These are phyloP conservation scores for Chlamydomonas reinhardtii DNA, from an alignment of 163 green algal genomes.

Conservation along the genomic window DNA sequence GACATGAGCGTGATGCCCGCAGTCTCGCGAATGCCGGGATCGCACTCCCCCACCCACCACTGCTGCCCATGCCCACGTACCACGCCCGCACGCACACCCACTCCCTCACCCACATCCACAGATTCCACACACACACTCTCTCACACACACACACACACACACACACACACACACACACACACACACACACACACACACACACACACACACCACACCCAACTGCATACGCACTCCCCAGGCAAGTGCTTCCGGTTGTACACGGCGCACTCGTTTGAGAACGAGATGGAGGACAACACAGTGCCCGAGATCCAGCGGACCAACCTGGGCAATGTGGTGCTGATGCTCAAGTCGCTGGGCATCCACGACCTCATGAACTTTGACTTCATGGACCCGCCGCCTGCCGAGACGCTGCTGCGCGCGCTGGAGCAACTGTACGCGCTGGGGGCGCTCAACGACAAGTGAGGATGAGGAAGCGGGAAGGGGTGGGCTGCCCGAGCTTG, in stretches of 20 bases:
- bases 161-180: too few species aligned
- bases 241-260: slow-evolving; percentile 99
- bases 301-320: slow-evolving; percentile 98
- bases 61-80: too few species aligned
- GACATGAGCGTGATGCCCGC: too few species aligned
- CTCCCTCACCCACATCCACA: background rate
- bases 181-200: too few species aligned
- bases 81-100: background rate
- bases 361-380: slow-evolving; percentile 99
- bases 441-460: slow-evolving; percentile 94
- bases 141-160: too few species aligned
- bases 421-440: slow-evolving; percentile 95
- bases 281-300: slow-evolving; percentile 96
- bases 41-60: too few species aligned
- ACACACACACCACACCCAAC: too few species aligned
- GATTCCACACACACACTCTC: too few species aligned
- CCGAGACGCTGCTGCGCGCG: slow-evolving; percentile 87
- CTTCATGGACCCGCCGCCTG: slow-evolving; percentile 99
- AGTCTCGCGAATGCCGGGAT: too few species aligned
- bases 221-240: too few species aligned
- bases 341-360: slow-evolving; percentile 94
- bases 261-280: slow-evolving; percentile 91
- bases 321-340: slow-evolving; percentile 93
- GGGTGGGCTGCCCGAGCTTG: too few species aligned
- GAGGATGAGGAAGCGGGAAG: background rate